These are phyloP conservation scores for Desmodesmus armatus DNA, from an alignment of 139 green algal genomes.

Conservation along the genomic window DNA sequence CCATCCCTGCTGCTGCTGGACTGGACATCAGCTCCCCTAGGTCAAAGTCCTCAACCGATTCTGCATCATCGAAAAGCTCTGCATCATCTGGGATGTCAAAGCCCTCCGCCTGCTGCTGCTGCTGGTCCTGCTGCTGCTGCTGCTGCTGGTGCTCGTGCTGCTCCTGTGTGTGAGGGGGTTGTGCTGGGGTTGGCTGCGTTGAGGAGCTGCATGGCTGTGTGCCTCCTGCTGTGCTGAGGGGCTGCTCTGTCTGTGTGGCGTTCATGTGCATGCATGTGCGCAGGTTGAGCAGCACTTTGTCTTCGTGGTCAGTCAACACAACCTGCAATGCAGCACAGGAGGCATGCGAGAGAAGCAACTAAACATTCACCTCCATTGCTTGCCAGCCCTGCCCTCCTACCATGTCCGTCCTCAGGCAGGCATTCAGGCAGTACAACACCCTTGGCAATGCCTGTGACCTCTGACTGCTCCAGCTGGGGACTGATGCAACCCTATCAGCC, in stretches of 20 bases:
- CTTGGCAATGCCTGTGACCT: no score
- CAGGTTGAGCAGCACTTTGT: slow-evolving; percentile 74
- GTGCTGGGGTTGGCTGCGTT: no score
- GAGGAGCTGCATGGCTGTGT: slow-evolving; percentile 16
- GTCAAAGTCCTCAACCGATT: slow-evolving; percentile 57
- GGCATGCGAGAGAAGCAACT: background rate
- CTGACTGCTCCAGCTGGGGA: no score
- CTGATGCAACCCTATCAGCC: no score
- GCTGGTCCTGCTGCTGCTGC: slow-evolving; percentile 1
- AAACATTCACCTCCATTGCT: no score
- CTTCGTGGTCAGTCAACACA: slow-evolving; percentile 80
- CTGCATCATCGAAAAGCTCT: slow-evolving; percentile 65
- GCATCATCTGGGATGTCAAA: slow-evolving; percentile 18
- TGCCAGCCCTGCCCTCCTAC: no score
- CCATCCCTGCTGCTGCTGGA: background rate
- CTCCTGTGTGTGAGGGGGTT: no score
- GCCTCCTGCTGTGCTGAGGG: background rate
- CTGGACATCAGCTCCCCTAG: slow-evolving; percentile 11
- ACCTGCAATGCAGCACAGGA: slow-evolving; percentile 47
- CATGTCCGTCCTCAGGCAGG: no score
- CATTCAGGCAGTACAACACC: no score
- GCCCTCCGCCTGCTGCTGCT: background rate
- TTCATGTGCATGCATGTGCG: slow-evolving; percentile 73
- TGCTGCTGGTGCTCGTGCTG: background rate
- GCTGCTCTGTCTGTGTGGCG: slow-evolving; percentile 12